Conservation (phyloP, 306 rosid species). For the Rosa chinensis region DNA sequence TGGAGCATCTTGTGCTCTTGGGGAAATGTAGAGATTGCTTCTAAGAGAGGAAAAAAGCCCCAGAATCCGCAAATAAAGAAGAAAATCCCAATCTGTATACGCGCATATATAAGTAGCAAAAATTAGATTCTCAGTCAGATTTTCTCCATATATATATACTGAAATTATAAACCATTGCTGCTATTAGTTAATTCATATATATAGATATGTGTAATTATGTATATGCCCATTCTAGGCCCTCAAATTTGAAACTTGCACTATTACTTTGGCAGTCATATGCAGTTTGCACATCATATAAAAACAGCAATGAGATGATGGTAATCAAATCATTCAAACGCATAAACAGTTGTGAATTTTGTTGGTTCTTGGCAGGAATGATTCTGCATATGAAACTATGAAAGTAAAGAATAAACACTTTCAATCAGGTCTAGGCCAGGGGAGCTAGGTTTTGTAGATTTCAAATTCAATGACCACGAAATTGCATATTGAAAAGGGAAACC, state of each 20-base stretch:
- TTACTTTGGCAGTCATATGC: not conserved
- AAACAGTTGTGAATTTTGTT: not conserved
- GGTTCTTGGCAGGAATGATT: not conserved
- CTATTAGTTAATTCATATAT: not conserved
- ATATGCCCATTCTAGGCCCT: not conserved
- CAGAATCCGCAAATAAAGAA: conserved; percentile 50
- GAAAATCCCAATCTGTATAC: conserved; percentile 56
- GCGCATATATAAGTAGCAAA: not conserved
- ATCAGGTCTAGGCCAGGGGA: not conserved
- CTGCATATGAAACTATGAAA: not conserved
- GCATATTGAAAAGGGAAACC: not conserved
- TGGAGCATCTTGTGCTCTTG: conserved; percentile 52
- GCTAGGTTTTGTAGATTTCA: too few relatives aligned
- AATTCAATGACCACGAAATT: not conserved
- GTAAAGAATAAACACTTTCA: not conserved
- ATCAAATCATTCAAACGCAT: not conserved
- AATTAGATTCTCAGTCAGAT: not conserved
- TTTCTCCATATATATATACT: not conserved
- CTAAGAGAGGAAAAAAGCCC: conserved; percentile 49
- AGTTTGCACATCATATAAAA: not conserved
- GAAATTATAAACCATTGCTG: not conserved
- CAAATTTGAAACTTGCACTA: not conserved
- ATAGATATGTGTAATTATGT: too few relatives aligned
- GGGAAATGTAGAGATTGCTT: conserved; percentile 69
- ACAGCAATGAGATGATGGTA: not conserved